Evolutionary conservation across 2,329 filamentous ascomycete species (phyloP).

Genomic region (Penicillium sumatraense): DNA sequence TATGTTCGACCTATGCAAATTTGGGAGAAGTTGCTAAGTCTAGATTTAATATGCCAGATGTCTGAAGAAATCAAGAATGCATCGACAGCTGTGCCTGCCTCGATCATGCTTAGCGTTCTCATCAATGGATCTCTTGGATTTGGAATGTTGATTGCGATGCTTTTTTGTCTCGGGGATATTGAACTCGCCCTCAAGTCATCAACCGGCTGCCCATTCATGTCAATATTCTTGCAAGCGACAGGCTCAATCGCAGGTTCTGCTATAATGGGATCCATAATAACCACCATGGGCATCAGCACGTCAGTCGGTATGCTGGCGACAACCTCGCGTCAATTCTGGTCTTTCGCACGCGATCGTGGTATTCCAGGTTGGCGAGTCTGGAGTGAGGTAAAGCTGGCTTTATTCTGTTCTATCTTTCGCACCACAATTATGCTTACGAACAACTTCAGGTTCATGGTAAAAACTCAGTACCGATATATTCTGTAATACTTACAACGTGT

Average conservation of each 20-base stretch:
- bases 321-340: slow-evolving; percentile 47
- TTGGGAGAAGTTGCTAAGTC: neutral
- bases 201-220: slow-evolving; percentile 9
- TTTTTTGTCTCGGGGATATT: slow-evolving; percentile 42
- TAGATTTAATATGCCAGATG: slow-evolving; percentile 20
- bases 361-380: slow-evolving; percentile 33
- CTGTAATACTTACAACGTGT: slow-evolving; percentile 30
- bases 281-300: slow-evolving; percentile 35
- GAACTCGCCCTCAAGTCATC: slow-evolving; percentile 25
- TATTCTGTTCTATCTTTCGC: neutral
- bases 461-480: slow-evolving; percentile 33
- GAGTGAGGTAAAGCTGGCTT: slow-evolving; percentile 31
- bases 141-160: slow-evolving; percentile 40
- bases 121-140: slow-evolving; percentile 43
- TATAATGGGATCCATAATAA: slow-evolving; percentile 16
- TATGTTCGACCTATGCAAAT: slow-evolving; percentile 23
- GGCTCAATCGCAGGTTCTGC: slow-evolving; percentile 5
- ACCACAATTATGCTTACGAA: neutral
- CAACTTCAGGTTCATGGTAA: slow-evolving; percentile 17
- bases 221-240: slow-evolving; percentile 11
- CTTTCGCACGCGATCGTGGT: slow-evolving; percentile 32
- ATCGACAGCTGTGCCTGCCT: slow-evolving; percentile 37
- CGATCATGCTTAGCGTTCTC: slow-evolving; percentile 40
- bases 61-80: slow-evolving; percentile 47
- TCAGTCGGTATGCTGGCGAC: slow-evolving; percentile 46